phyloP scores from a whole-genome alignment of 495 filamentous ascomycete species.

The Emericellopsis terricola region DNA sequence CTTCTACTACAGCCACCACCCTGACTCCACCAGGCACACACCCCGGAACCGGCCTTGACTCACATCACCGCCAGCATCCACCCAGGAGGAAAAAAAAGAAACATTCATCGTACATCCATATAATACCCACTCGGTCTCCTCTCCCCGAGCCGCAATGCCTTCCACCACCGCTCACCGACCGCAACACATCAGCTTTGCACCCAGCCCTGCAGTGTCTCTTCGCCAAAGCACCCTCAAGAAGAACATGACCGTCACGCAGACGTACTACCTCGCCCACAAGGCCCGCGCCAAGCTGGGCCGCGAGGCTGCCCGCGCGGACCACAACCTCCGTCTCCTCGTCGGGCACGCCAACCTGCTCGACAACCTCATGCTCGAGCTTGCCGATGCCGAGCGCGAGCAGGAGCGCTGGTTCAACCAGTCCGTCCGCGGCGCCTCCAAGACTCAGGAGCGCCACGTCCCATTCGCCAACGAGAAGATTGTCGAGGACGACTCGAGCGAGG shows the following conservation, averaged over 20 bases:
- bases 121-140: too few species aligned
- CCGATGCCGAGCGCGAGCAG: slow-evolving; percentile 87
- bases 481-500: slow-evolving; percentile 56
- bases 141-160: too few species aligned
- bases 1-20: too few species aligned
- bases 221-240: slow-evolving; percentile 18
- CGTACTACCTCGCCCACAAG: slow-evolving; percentile 92
- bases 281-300: slow-evolving; percentile 86
- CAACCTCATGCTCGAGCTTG: slow-evolving; percentile 84
- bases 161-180: slow-evolving; percentile 5
- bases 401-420: slow-evolving; percentile 97
- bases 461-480: slow-evolving; percentile 49
- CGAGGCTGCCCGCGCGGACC: slow-evolving; percentile 77
- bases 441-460: slow-evolving; percentile 56
- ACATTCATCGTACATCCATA: too few species aligned
- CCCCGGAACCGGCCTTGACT: too few species aligned
- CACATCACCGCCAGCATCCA: too few species aligned
- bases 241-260: slow-evolving; percentile 93
- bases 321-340: slow-evolving; percentile 85
- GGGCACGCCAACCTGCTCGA: slow-evolving; percentile 97
- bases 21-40: too few species aligned
- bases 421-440: slow-evolving; percentile 54
- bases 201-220: slow-evolving; percentile 4
- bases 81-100: too few species aligned
- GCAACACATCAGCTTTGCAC: slow-evolving; percentile 1